phyloP scores from a whole-genome alignment of 768 basidiomycete species.

The Suillus bovinus region DNA sequence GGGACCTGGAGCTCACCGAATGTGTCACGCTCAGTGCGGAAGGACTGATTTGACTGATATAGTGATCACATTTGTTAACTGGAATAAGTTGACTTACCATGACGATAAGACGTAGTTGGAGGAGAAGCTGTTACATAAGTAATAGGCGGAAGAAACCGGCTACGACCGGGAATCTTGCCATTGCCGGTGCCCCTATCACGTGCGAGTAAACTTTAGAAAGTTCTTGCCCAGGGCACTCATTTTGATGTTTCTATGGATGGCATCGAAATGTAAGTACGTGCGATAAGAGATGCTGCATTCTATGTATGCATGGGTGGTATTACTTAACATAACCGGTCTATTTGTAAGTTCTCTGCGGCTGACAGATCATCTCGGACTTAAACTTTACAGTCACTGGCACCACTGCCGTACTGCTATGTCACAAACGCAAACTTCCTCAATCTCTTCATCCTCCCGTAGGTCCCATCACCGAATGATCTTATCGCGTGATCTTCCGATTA shows the following conservation, averaged over 20 bases:
- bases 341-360: no score
- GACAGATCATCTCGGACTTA: no score
- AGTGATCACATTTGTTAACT: neutral
- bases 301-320: neutral
- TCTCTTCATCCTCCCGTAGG: no score
- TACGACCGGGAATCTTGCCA: neutral
- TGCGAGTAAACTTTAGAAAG: no score
- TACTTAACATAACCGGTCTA: no score
- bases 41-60: conserved; percentile 47
- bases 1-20: conserved; percentile 95
- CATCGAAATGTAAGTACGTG: neutral
- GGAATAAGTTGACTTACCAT: conserved; percentile 34
- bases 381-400: no score
- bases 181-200: neutral
- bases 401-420: no score
- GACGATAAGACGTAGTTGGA: conserved; percentile 5
- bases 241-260: neutral
- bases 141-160: neutral
- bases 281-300: neutral
- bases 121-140: neutral
- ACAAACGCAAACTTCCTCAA: no score
- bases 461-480: no score
- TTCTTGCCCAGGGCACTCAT: no score
- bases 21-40: conserved; percentile 87
- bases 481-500: no score